Evolutionary conservation across 768 basidiomycete genomes (phyloP), one percentile per base, ranked within the genome.

Genomic region (Royoungia palumana): DNA sequence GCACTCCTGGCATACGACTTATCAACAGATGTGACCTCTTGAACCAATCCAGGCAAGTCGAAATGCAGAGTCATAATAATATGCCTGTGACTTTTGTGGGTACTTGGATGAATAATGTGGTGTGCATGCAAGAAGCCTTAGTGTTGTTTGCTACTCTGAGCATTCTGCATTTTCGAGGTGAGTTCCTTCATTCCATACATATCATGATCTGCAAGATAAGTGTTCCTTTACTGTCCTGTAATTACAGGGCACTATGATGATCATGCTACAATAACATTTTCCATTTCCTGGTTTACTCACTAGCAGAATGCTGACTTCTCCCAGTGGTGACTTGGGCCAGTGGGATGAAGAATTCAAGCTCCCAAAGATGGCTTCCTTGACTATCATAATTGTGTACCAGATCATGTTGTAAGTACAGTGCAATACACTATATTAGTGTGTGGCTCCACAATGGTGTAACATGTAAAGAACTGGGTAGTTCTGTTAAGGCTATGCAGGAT

Each of bases 331-430:
- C 34, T 59, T 70, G 46, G 41, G 30, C 7, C 46, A 53, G 24
- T 59, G 64, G 20, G 75, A 43, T 19, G 60, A 63, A 27, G 54
- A 81, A 45, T 66, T 77, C 53, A 78, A 72, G 58, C 69, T 81
- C 25, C 80, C 79, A 1, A 74, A 72, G 53, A 67, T 55, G 47
- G 43, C 71, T 17, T 80, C 78, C 3, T 55, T 82, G 45, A 61
- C 63, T 38, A 74, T 80, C 37, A 65, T 81, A 21, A 57, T 82
- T 4, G 25, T 63, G 17, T 68, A 72, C 32, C 80, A 76, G 53
- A 57, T 67, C 0, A 47, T 79, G 30, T 55, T 79, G 16, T 78
- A 79, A 70, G 79, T 79, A n/a, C n/a, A n/a, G 44, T 7, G 67
- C 45, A 21, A 34, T 24, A 24, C 21, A 2, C 25, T 9, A 4